These are phyloP conservation scores for Auricularia sp. DNA, from an alignment of 768 basidiomycete species.

Conservation along the genomic window DNA sequence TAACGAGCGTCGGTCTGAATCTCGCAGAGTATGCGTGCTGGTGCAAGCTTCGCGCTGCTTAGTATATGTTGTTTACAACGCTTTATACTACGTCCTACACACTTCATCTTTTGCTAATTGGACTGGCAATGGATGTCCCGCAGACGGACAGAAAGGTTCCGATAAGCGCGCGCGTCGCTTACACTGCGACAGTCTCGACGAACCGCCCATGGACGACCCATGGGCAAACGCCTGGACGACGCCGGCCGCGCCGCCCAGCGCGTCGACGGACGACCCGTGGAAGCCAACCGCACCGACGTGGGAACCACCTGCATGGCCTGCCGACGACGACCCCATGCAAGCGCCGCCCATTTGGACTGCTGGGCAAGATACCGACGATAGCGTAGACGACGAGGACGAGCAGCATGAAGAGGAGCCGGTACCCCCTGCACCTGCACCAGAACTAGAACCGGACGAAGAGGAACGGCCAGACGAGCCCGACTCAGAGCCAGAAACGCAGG, in stretches of 20 bases:
- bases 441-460: neutral
- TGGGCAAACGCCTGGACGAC: constrained; percentile 1
- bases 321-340: neutral
- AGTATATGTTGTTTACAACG: no score
- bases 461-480: neutral
- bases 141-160: no score
- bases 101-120: no score
- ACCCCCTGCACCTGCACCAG: neutral
- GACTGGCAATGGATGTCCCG: no score
- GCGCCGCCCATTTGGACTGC: neutral
- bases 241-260: neutral
- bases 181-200: no score
- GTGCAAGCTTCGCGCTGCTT: no score
- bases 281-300: neutral
- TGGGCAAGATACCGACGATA: neutral
- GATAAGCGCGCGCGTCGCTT: no score
- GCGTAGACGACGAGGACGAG: neutral
- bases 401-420: neutral
- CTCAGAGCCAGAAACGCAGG: neutral
- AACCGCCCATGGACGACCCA: neutral
- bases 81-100: no score
- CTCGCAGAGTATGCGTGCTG: no score
- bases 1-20: no score
- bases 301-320: neutral
- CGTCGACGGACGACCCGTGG: neutral